Percentiles rank a stretch among this genome's conserved stretches.
Conservation (phyloP, 768 basidiomycete species). For the Tricholoma sp. region DNA sequence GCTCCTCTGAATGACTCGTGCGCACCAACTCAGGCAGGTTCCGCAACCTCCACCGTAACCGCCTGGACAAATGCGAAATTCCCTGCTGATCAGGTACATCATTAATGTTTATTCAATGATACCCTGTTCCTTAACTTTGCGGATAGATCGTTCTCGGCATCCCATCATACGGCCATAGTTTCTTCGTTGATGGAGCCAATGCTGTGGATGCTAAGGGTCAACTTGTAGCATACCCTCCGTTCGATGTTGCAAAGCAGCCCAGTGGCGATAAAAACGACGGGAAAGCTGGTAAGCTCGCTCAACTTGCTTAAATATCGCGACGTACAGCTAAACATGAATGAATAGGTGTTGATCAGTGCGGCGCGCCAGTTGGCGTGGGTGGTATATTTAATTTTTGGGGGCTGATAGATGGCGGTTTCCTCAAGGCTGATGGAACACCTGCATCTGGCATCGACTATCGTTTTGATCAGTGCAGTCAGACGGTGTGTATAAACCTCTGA, state of each 20-base stretch:
- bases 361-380: slow-evolving; percentile 27
- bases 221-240: slow-evolving; percentile 44
- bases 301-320: neutral
- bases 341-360: slow-evolving; percentile 43
- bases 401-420: slow-evolving; percentile 49
- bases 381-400: slow-evolving; percentile 62
- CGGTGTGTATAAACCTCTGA: slow-evolving; percentile 42
- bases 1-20: slow-evolving; percentile 77
- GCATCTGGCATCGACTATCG: slow-evolving; percentile 48
- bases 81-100: slow-evolving; percentile 41
- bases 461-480: slow-evolving; percentile 68
- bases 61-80: slow-evolving; percentile 77
- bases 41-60: slow-evolving; percentile 63
- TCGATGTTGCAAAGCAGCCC: slow-evolving; percentile 40
- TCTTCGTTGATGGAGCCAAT: slow-evolving; percentile 32
- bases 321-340: neutral
- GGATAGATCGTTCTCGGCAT: slow-evolving; percentile 70
- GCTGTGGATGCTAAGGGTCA: slow-evolving; percentile 29
- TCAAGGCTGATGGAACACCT: slow-evolving; percentile 39
- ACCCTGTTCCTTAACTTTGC: neutral
- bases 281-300: slow-evolving; percentile 20
- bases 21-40: slow-evolving; percentile 55
- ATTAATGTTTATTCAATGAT: neutral
- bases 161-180: slow-evolving; percentile 76
- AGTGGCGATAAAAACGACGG: slow-evolving; percentile 48